Percentiles rank a stretch among this genome's conserved stretches.
phyloP scores from a whole-genome alignment of 2,329 filamentous ascomycete genomes.

The Neofusicoccum parvum region DNA sequence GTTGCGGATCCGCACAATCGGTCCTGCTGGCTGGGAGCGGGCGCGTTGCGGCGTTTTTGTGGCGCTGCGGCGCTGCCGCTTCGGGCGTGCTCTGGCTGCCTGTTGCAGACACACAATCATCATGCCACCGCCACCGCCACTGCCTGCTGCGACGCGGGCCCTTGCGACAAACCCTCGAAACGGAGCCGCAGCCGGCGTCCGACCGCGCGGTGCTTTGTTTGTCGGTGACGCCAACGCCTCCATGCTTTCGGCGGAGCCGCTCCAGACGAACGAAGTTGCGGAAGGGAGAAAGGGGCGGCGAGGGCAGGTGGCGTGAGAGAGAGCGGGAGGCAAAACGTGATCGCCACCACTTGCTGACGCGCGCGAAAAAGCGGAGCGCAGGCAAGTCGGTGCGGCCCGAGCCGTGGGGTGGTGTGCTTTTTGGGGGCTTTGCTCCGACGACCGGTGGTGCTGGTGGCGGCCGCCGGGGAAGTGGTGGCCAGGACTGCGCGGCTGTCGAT shows the following conservation, averaged over 20 bases:
- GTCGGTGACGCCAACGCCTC: background rate
- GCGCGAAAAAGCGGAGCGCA: background rate
- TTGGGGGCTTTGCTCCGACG: background rate
- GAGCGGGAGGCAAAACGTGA: background rate
- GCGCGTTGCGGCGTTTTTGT: background rate
- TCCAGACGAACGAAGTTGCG: constrained; percentile 3
- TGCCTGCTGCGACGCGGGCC: too few relatives aligned
- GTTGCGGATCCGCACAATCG: background rate
- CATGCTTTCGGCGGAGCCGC: background rate
- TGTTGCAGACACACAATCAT: background rate
- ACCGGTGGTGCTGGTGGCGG: background rate
- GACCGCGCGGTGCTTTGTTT: background rate
- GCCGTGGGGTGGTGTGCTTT: background rate
- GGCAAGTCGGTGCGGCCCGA: background rate
- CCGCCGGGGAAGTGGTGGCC: background rate
- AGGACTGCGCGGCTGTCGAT: background rate
- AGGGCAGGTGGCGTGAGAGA: background rate
- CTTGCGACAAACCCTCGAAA: background rate
- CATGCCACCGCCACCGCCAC: too few relatives aligned
- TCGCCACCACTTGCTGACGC: background rate
- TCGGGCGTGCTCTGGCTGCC: background rate
- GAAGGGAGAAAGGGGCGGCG: background rate
- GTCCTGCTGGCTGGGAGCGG: background rate
- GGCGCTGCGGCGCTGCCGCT: background rate
- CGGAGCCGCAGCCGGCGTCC: background rate